Evolutionary conservation across 129 eudicot species (phyloP), one percentile per base, ranked within the genome.

Genomic region (Flaveria trinervia): DNA sequence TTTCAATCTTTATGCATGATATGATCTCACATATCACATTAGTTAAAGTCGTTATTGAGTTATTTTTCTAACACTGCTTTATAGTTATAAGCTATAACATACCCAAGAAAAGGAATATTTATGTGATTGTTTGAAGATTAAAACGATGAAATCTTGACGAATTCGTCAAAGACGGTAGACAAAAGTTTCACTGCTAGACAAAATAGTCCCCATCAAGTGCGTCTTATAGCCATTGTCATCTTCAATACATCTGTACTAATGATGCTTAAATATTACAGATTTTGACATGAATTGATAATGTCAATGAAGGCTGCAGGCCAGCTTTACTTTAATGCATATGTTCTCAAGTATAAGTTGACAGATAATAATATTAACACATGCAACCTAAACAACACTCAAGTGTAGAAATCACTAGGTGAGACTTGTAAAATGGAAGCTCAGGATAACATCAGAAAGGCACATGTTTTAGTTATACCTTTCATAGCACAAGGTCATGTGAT

Each of bases 401-500:
- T 52, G 2, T 16, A 20, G 9, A 52, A 52, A 57, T 57, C 65
- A 57, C 65, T 57, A 8, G 65, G 33, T 57, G 22, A 55, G 12
- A 7, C 9, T 25, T 55, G 28, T 45, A 17, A 9, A 61, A 61
- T 61, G 67, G 67, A 61, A 26, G 7, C 26, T 26, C 39, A 25
- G 25, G n/a, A 61, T 61, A 61, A 61, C 20, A 50, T 16, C 3
- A 52, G 77, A 14, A 75, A 59, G 11, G 69, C 80, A 56, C 92
- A 88, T 65, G 76, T 81, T 30, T 16, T 88, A 59, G 25, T 71
- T 71, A 48, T 71, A 50, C 89, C 89, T 16, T 83, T 56, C 65
- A 83, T 87, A 16, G 83, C 78, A 15, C 89, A 88, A 52, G 92
- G 92, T 30, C 87, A 83, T 69, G 83, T 88, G 70, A 68, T 85